A percentile compares a stretch with the other conserved stretches of the same genome.
phyloP scores from a whole-genome alignment of 495 filamentous ascomycete genomes.

The Xylaria palmicola region DNA sequence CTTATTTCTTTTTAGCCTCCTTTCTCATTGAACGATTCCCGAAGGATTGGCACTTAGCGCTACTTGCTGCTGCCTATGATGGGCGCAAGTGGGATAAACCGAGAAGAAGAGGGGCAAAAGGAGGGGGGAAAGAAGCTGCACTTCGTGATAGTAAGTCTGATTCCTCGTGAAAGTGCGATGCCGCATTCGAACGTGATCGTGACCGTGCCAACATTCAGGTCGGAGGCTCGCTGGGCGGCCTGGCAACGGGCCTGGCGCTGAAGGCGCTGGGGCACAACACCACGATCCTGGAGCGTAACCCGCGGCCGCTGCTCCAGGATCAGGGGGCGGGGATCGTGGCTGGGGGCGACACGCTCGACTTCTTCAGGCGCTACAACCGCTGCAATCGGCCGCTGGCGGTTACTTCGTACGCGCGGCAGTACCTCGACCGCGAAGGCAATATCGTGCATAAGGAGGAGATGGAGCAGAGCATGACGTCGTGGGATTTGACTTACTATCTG shows the following conservation, averaged over 20 bases:
- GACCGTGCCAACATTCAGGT: slow-evolving; percentile 27
- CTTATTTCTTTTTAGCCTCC: background rate
- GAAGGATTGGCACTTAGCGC: background rate
- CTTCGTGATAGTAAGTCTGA: slow-evolving; percentile 30
- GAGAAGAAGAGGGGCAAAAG: background rate
- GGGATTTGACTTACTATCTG: slow-evolving; percentile 55
- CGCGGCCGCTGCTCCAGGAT: slow-evolving; percentile 46
- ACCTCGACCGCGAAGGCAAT: slow-evolving; percentile 44
- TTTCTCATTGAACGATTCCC: background rate
- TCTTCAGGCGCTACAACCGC: slow-evolving; percentile 38
- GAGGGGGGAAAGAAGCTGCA: slow-evolving; percentile 24
- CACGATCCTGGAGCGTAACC: slow-evolving; percentile 54
- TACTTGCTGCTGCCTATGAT: background rate
- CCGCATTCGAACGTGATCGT: background rate
- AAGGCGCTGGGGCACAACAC: slow-evolving; percentile 49
- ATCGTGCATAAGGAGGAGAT: slow-evolving; percentile 42
- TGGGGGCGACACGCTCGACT: slow-evolving; percentile 36
- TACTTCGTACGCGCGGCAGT: slow-evolving; percentile 36
- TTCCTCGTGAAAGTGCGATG: background rate
- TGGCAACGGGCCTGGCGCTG: slow-evolving; percentile 49
- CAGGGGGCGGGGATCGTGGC: slow-evolving; percentile 59
- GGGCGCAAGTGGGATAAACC: background rate
- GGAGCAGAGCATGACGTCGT: slow-evolving; percentile 50
- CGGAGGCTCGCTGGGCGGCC: slow-evolving; percentile 50
- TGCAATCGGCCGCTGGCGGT: slow-evolving; percentile 37